Percentiles rank a stretch among this genome's conserved stretches.
Conservation (phyloP, 2,329 filamentous ascomycete genomes). For the Aaosphaeria arxii region DNA sequence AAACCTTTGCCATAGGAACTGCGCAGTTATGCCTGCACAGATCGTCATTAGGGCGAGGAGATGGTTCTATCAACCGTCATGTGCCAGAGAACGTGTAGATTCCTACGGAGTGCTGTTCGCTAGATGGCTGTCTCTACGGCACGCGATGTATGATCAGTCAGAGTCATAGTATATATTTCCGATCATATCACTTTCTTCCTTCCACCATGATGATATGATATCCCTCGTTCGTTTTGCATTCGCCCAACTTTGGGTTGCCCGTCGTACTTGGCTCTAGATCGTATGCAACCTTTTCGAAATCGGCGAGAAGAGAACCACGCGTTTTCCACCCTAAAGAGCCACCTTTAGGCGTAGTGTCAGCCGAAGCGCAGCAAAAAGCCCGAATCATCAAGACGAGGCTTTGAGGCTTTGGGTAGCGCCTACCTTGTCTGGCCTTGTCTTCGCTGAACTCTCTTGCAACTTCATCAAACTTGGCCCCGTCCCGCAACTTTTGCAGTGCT, state of each 20-base stretch:
- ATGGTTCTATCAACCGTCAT: no score
- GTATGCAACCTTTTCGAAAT: slow-evolving; percentile 72
- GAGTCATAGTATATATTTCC: no score
- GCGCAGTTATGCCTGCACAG: no score
- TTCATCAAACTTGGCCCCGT: slow-evolving; percentile 69
- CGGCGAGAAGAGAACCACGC: slow-evolving; percentile 62
- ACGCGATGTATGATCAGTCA: no score
- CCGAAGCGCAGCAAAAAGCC: not conserved
- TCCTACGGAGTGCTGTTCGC: no score
- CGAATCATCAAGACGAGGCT: not conserved
- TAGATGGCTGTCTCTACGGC: no score
- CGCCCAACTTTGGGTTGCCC: slow-evolving; percentile 61
- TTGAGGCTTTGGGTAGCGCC: slow-evolving; percentile 6
- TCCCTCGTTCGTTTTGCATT: slow-evolving; percentile 71
- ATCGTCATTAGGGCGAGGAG: no score
- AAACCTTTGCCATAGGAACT: no score
- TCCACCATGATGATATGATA: slow-evolving; percentile 82
- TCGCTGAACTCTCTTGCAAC: slow-evolving; percentile 71
- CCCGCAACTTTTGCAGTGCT: slow-evolving; percentile 65
- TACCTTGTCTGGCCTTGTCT: slow-evolving; percentile 68
- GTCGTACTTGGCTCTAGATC: slow-evolving; percentile 65
- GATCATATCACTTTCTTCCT: slow-evolving; percentile 51
- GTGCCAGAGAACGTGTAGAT: no score
- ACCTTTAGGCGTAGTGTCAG: slow-evolving; percentile 45
- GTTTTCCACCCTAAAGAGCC: slow-evolving; percentile 72